Percentiles rank a stretch among this genome's conserved stretches.
phyloP scores from a whole-genome alignment of 2,329 filamentous ascomycete species.

The Lasiodiplodia citricola region DNA sequence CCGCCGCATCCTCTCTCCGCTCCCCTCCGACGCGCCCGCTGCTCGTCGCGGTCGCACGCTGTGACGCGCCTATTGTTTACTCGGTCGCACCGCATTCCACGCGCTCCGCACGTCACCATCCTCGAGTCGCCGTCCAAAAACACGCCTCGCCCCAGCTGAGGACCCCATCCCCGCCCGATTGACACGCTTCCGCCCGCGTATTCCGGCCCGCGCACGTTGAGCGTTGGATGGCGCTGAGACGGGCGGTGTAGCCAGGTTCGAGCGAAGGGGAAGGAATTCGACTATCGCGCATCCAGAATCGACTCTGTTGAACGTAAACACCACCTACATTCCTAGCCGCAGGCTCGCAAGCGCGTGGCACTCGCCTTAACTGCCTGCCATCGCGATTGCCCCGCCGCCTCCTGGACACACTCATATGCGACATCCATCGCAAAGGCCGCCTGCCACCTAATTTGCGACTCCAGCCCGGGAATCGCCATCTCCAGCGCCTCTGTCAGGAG shows the following conservation, averaged over 20 bases:
- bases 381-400: slow-evolving; percentile 23
- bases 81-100: slow-evolving; percentile 25
- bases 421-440: slow-evolving; percentile 7
- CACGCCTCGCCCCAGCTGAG: slow-evolving; percentile 15
- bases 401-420: slow-evolving; percentile 25
- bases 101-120: slow-evolving; percentile 23
- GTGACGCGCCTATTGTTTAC: slow-evolving; percentile 28
- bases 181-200: slow-evolving; percentile 19
- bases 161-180: slow-evolving; percentile 10
- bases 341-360: slow-evolving; percentile 26
- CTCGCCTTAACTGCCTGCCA: slow-evolving; percentile 23
- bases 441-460: slow-evolving; percentile 21
- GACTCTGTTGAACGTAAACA: slow-evolving; percentile 26
- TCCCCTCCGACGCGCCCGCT: slow-evolving; percentile 17
- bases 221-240: slow-evolving; percentile 24
- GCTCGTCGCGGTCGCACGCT: slow-evolving; percentile 11
- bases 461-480: slow-evolving; percentile 14
- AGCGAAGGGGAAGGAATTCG: slow-evolving; percentile 26
- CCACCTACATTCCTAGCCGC: slow-evolving; percentile 24
- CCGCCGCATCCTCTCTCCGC: background rate
- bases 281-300: slow-evolving; percentile 21
- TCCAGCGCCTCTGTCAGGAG: slow-evolving; percentile 20
- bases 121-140: slow-evolving; percentile 22
- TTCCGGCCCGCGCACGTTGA: slow-evolving; percentile 21
- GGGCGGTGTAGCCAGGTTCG: slow-evolving; percentile 26